Percentiles rank a stretch among this genome's conserved stretches.
Conservation (phyloP, 1,284 basidiomycete species). For the Gymnopus androsaceus region DNA sequence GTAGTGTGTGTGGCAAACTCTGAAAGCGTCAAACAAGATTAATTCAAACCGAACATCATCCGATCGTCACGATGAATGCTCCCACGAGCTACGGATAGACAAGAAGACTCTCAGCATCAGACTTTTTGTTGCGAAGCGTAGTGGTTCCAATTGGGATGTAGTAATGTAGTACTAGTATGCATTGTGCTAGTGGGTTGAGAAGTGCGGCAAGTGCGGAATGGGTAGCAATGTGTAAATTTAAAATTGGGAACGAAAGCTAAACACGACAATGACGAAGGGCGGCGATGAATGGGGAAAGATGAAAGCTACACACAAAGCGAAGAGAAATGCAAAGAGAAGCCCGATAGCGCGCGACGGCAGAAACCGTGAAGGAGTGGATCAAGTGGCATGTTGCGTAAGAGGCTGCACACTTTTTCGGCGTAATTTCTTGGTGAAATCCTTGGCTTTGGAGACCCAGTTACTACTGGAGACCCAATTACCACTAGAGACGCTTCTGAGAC, state of each 20-base stretch:
- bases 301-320: conserved; percentile 5
- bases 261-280: neutral
- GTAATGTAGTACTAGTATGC: conserved; percentile 1
- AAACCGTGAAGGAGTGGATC: conserved; percentile 10
- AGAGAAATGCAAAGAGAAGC: conserved; percentile 9
- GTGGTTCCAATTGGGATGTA: conserved; percentile 6
- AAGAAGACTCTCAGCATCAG: neutral
- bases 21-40: neutral
- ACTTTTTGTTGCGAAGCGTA: neutral
- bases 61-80: neutral
- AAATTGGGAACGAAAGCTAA: too few species aligned
- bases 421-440: conserved; percentile 50
- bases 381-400: conserved; percentile 18
- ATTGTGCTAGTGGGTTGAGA: neutral
- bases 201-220: conserved; percentile 3
- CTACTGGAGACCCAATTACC: conserved; percentile 26
- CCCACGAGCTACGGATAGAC: neutral
- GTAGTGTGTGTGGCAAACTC: too few species aligned
- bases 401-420: conserved; percentile 43
- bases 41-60: neutral
- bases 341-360: neutral
- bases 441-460: conserved; percentile 50
- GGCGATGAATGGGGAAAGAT: neutral
- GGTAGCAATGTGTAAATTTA: conserved; percentile 2
- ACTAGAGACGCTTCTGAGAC: conserved; percentile 24